Base-by-base conservation (phyloP, 2,329 filamentous ascomycete genomes). In the Stemphylium beticola region DNA sequence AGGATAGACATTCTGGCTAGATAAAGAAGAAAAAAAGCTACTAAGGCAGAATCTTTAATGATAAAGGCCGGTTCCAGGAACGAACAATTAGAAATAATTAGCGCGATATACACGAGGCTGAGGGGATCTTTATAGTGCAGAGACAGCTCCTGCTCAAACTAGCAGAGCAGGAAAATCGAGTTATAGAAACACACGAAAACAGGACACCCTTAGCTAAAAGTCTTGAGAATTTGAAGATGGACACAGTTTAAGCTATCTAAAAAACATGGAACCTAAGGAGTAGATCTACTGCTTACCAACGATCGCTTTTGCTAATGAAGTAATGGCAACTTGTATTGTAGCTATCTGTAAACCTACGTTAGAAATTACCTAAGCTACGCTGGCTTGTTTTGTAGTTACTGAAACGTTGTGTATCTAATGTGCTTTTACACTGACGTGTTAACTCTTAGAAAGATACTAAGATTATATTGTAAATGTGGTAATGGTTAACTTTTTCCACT, bases 131-230 rank as follows among this genome's bases (percentile, higher is more conserved):
- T 24, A 54, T 49, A 18, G 50, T 60, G 20, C 47, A 60, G 42
- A 55, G 50, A 49, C 22, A 54, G 2, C 54, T 60, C 8, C 42
- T 60, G 24, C 39, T 52, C 15, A 60, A 57, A 49, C 57, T 60
- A 55, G 57, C 50, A 39, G 57, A 47, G 53, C 34, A 38, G 34
- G 57, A 60, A 43, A 60, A 57, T 57, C 11, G n/a, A 11, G 37
- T 49, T 14, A 57, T 50, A 24, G 54, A 51, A 51, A 34, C 36
- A 15, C 24, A 20, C 50, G 17, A 45, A 32, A 29, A 8, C 9
- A 42, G 10, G 49, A 32, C 22, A 24, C 22, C 22, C 22, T 24
- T 24, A 24, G 22, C 22, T 24, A 7, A 24, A 24, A 24, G 22
- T 37, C 15, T 55, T 40, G 20, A 54, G 34, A 40, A 39, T 40